Evolutionary conservation across 345 rosid species (phyloP).

Genomic region (Populus ilicifolia): DNA sequence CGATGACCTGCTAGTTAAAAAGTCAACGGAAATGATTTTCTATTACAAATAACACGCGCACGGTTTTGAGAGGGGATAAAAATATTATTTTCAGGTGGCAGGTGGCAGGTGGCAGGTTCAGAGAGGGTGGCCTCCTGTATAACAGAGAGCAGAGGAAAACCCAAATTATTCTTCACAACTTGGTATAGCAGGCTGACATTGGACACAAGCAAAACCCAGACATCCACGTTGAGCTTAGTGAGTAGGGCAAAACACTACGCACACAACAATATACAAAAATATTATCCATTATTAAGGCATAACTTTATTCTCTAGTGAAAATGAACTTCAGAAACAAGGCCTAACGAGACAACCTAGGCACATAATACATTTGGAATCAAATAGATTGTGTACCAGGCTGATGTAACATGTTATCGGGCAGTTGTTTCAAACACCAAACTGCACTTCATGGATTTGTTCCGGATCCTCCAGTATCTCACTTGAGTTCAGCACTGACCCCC

Average conservation of each 20-base stretch:
- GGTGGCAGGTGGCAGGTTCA: no score
- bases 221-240: background rate
- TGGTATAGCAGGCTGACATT: background rate
- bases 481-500: constrained; percentile 30
- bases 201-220: background rate
- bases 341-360: background rate
- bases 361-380: background rate
- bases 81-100: no score
- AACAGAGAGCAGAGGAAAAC: background rate
- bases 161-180: no score
- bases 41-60: no score
- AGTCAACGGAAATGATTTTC: no score
- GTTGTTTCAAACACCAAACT: background rate
- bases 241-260: background rate
- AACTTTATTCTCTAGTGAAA: constrained; percentile 3
- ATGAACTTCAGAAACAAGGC: background rate
- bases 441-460: constrained; percentile 29
- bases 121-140: background rate
- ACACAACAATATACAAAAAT: background rate
- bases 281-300: background rate
- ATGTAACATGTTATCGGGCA: background rate
- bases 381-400: background rate
- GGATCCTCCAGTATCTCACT: constrained; percentile 60
- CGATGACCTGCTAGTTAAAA: no score
- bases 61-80: no score